Evolutionary conservation across 805 yeast genomes (phyloP).

Genomic region (Kodamaea kaohsiungensis): DNA sequence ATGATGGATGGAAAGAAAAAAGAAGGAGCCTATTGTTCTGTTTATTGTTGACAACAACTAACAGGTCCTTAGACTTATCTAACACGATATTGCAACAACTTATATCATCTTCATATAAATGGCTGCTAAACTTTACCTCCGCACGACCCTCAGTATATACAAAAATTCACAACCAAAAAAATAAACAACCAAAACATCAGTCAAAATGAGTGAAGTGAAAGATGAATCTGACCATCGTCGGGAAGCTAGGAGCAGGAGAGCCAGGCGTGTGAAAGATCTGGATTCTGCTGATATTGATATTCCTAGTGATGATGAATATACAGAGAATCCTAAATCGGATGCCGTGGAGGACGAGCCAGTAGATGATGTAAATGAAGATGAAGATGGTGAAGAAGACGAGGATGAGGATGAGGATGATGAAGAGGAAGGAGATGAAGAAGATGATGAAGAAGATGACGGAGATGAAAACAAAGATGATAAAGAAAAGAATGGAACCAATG

Average conservation of each 20-base stretch:
- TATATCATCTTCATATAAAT: not conserved
- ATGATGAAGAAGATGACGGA: slow-evolving; percentile 8
- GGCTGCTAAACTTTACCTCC: not conserved
- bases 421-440: slow-evolving; percentile 9
- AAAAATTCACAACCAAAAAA: not conserved
- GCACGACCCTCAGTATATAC: not conserved
- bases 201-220: not conserved
- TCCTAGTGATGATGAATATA: slow-evolving; percentile 8
- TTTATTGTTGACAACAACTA: too few relatives aligned
- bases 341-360: slow-evolving; percentile 9
- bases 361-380: slow-evolving; percentile 8
- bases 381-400: slow-evolving; percentile 5
- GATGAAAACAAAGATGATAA: slow-evolving; percentile 13
- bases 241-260: not conserved
- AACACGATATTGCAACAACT: not conserved
- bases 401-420: slow-evolving; percentile 9
- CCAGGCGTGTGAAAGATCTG: not conserved
- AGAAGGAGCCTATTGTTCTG: too few relatives aligned
- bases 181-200: not conserved
- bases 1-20: too few relatives aligned
- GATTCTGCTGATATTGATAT: not conserved
- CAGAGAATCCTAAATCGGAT: slow-evolving; percentile 6
- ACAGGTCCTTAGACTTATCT: too few relatives aligned
- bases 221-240: not conserved
- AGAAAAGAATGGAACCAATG: slow-evolving; percentile 1